Conservation (phyloP, 441 rosid genomes). For the Pelargonium australe region DNA sequence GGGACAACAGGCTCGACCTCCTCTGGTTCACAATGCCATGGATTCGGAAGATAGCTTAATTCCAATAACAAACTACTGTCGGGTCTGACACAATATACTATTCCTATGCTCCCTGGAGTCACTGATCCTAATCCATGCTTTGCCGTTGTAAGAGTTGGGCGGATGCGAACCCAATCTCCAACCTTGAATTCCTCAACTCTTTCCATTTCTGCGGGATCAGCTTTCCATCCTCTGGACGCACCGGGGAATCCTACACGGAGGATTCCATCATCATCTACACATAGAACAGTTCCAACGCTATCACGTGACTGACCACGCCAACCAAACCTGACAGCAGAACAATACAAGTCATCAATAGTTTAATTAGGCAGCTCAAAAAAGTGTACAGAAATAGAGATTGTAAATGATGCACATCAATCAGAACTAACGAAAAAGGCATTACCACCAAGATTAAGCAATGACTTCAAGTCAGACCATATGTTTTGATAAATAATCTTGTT, state of each 20-base stretch:
- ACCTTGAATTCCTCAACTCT: conserved; percentile 99
- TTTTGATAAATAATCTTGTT: not conserved
- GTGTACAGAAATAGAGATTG: not conserved
- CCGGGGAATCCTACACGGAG: conserved; percentile 99
- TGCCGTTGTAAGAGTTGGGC: conserved; percentile 86
- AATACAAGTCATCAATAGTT: conserved; percentile 18
- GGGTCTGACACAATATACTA: conserved; percentile 91
- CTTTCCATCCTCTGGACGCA: conserved; percentile 99
- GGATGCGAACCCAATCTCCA: conserved; percentile 99
- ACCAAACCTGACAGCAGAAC: conserved; percentile 61
- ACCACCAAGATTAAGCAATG: not conserved
- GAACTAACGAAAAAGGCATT: not conserved
- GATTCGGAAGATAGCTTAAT: conserved; percentile 84
- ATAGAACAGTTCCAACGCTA: conserved; percentile 91
- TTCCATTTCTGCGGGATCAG: conserved; percentile 99
- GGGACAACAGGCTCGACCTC: conserved; percentile 93
- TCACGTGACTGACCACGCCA: conserved; percentile 97
- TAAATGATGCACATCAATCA: not conserved
- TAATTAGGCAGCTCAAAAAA: conserved; percentile 9
- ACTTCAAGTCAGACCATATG: not conserved
- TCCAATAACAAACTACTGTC: conserved; percentile 89
- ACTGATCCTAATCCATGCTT: conserved; percentile 96
- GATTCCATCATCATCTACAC: conserved; percentile 98
- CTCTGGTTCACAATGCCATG: conserved; percentile 99
- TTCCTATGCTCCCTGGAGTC: conserved; percentile 96